Percentiles rank a stretch among this genome's conserved stretches.
These are phyloP conservation scores for Ephemerocybe angulata DNA, from an alignment of 768 basidiomycete species.

Conservation along the genomic window DNA sequence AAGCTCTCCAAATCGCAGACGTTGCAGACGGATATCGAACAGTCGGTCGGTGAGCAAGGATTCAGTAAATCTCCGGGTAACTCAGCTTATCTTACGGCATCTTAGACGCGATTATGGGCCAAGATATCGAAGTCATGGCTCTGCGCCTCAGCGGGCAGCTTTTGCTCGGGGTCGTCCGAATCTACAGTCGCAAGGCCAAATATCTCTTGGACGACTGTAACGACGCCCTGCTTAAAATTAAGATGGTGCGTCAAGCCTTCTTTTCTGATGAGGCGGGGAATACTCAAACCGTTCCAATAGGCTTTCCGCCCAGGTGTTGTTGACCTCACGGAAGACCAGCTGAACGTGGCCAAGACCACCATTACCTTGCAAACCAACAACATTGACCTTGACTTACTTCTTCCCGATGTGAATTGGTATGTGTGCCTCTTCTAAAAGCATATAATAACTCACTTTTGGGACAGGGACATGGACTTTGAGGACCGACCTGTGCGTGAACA, in stretches of 20 bases:
- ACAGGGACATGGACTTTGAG: constrained; percentile 79
- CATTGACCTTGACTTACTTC: constrained; percentile 74
- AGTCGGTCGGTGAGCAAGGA: constrained; percentile 73
- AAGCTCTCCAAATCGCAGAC: constrained; percentile 97
- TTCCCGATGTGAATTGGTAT: constrained; percentile 81
- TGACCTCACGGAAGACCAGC: constrained; percentile 94
- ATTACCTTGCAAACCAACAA: constrained; percentile 81
- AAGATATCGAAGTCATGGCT: constrained; percentile 91
- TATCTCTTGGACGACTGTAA: constrained; percentile 98
- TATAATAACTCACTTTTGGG: constrained; percentile 11
- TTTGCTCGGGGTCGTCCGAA: constrained; percentile 92
- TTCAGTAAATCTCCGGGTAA: neutral
- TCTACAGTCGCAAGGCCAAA: constrained; percentile 97
- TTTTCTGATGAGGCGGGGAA: neutral
- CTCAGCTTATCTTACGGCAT: neutral
- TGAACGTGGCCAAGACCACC: constrained; percentile 79
- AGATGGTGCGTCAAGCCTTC: constrained; percentile 59
- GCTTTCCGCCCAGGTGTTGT: constrained; percentile 94
- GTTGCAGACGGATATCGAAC: constrained; percentile 89
- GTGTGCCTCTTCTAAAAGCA: constrained; percentile 11
- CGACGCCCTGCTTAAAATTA: constrained; percentile 91
- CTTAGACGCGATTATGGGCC: constrained; percentile 86
- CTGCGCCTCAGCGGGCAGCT: constrained; percentile 95
- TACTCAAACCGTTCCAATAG: constrained; percentile 41
- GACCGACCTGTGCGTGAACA: constrained; percentile 60